A percentile compares a stretch with the other conserved stretches of the same genome.
These are phyloP conservation scores for Manihot esculenta DNA, from an alignment of 441 rosid species.

Conservation along the genomic window DNA sequence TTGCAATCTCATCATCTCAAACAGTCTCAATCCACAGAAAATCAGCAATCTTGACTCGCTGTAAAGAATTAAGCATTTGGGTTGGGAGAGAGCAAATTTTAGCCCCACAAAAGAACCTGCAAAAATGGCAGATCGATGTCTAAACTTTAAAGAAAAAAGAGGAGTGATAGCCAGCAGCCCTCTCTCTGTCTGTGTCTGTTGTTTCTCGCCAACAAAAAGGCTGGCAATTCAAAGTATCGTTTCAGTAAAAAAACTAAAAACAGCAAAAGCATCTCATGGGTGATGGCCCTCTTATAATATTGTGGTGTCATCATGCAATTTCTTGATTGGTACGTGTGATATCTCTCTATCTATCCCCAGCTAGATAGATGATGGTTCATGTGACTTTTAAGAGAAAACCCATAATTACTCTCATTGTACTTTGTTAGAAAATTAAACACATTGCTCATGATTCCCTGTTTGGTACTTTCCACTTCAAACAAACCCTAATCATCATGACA, in stretches of 20 bases:
- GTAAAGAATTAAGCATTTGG: too few relatives aligned
- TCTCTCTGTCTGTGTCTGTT: background rate
- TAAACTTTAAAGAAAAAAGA: background rate
- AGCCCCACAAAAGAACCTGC: background rate
- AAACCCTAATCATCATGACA: slow-evolving; percentile 12
- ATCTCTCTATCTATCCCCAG: background rate
- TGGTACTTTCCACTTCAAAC: slow-evolving; percentile 1
- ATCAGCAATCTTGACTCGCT: background rate
- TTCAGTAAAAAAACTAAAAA: background rate
- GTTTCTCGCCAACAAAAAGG: background rate
- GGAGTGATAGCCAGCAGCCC: too few relatives aligned
- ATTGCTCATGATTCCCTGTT: slow-evolving; percentile 9
- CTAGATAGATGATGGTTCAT: slow-evolving; percentile 8
- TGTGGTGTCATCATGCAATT: background rate
- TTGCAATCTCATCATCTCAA: background rate
- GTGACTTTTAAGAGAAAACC: background rate
- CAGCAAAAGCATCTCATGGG: background rate
- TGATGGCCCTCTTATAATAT: background rate
- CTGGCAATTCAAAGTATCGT: background rate
- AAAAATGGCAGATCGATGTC: background rate
- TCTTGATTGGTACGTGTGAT: background rate
- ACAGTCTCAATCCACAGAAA: background rate
- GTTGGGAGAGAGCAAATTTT: background rate
- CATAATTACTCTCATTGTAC: slow-evolving; percentile 8
- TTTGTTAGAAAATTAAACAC: background rate